Percentiles rank a stretch among this genome's conserved stretches.
phyloP scores from a whole-genome alignment of 768 basidiomycete genomes.

The Termitomyces sp. region DNA sequence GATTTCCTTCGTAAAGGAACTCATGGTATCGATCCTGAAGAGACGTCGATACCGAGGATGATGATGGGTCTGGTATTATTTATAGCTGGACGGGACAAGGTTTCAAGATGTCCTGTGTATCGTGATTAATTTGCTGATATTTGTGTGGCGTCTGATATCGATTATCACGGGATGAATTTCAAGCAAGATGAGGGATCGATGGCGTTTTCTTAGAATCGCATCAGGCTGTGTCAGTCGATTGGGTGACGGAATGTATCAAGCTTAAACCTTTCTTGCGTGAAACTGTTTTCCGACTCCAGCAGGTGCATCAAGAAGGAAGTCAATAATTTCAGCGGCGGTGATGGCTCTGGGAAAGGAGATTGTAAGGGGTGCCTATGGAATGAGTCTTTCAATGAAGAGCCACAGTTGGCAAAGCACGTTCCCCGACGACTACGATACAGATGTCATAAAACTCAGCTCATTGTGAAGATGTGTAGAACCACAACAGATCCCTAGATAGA shows the following conservation, averaged over 20 bases:
- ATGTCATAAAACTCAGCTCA: background rate
- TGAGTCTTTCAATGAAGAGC: background rate
- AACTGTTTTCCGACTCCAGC: no score
- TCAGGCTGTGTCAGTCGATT: background rate
- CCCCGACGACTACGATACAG: background rate
- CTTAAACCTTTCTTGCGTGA: background rate
- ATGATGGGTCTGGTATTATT: background rate
- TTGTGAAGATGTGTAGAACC: background rate
- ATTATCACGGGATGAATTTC: background rate
- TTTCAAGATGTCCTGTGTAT: background rate
- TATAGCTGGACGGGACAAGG: background rate
- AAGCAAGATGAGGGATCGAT: background rate
- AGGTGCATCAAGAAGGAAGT: background rate
- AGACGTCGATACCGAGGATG: background rate
- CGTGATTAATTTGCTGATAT: background rate
- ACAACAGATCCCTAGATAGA: background rate
- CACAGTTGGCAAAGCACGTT: background rate
- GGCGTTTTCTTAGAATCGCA: background rate
- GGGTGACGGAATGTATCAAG: background rate
- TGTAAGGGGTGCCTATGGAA: background rate
- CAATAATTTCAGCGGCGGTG: no score
- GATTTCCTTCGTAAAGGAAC: constrained; percentile 2
- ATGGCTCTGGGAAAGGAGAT: background rate
- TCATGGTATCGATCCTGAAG: background rate
- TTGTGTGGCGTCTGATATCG: background rate